phyloP scores from a whole-genome alignment of 768 basidiomycete species.

The Suillus lakei region DNA sequence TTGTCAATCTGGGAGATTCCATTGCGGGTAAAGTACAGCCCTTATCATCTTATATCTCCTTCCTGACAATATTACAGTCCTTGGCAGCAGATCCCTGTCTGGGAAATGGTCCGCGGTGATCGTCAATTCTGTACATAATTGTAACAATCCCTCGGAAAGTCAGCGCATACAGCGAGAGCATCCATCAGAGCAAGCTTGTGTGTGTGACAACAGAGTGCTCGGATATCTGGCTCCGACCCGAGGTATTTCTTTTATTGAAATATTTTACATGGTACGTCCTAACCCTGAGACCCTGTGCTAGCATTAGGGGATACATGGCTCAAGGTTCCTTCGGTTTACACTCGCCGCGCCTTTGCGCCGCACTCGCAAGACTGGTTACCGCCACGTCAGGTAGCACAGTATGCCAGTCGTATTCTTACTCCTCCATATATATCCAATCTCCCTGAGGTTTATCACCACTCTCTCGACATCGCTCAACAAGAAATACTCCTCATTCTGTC shows the following conservation, averaged over 20 bases:
- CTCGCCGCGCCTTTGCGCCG: slow-evolving; percentile 34
- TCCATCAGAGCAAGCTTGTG: slow-evolving; percentile 33
- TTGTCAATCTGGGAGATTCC: slow-evolving; percentile 40
- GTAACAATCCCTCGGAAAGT: slow-evolving; percentile 30
- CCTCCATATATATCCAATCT: slow-evolving; percentile 51
- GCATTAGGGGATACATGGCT: slow-evolving; percentile 37
- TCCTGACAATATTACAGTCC: slow-evolving; percentile 22
- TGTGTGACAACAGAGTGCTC: slow-evolving; percentile 38
- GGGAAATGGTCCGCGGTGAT: slow-evolving; percentile 24
- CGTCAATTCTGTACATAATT: slow-evolving; percentile 37
- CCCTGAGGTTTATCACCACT: slow-evolving; percentile 46
- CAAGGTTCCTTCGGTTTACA: slow-evolving; percentile 38
- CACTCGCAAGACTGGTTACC: slow-evolving; percentile 30
- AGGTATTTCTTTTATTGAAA: slow-evolving; percentile 26
- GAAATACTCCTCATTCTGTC: slow-evolving; percentile 44
- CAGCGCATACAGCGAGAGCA: slow-evolving; percentile 36
- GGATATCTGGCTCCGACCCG: slow-evolving; percentile 45
- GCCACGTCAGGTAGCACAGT: slow-evolving; percentile 21
- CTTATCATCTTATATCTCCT: background rate
- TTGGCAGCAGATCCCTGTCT: slow-evolving; percentile 23
- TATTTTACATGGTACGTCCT: slow-evolving; percentile 10
- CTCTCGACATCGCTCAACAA: slow-evolving; percentile 26
- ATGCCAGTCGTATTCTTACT: slow-evolving; percentile 42
- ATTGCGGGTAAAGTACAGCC: slow-evolving; percentile 31
- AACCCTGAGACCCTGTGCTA: slow-evolving; percentile 17